Evolutionary conservation across 352 stramenopile genomes (phyloP), one percentile per base, ranked within the genome.

Genomic region (Thraustochytrium striatum): DNA sequence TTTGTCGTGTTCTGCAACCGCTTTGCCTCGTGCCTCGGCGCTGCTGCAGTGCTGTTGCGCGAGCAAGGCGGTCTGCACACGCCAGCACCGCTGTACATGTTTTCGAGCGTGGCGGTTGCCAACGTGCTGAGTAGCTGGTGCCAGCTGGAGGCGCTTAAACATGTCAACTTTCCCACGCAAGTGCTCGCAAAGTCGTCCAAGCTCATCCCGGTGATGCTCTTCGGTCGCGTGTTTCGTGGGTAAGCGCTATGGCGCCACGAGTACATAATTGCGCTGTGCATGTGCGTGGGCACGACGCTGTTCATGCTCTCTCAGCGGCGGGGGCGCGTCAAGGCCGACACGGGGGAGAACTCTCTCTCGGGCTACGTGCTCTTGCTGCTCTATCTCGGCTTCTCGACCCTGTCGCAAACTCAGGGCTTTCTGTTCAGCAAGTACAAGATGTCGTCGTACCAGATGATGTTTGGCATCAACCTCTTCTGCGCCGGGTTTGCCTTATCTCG

Each of bases 161-260:
- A 96, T 85, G 89, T 99, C 81, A 95, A 87, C 81, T 99, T 97
- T 86, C 95, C 95, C 19, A 97, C 96, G 11, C 93, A 97, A 73
- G 96, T 95, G 25, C 88, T 99, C 11, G 95, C 93, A 57, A 99
- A 99, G 85, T 97, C 89, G 83, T 97, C 93, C 83, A 99, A 99
- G 85, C 98, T 99, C 94, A 97, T 98, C 72, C 95, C 95, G 3
- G 95, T 98, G 58, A 92, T 94, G 88, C 75, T 89, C 16, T 39
- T 75, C 25, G 78, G 78, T 28, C 72, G 52, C 9, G 61, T 82
- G n/a, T 72, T 82, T 16, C 28, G 28, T n/a, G 57, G 57, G 9
- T 21, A 65, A n/a, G 9, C 9, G 13, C n/a, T 21, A 9, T 21
- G 32, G 11, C 11, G 9, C 9, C 32, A 39, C 13, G 57, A 65